These are phyloP conservation scores for Capronia epimyces DNA, from an alignment of 2,329 filamentous ascomycete species.

Conservation along the genomic window DNA sequence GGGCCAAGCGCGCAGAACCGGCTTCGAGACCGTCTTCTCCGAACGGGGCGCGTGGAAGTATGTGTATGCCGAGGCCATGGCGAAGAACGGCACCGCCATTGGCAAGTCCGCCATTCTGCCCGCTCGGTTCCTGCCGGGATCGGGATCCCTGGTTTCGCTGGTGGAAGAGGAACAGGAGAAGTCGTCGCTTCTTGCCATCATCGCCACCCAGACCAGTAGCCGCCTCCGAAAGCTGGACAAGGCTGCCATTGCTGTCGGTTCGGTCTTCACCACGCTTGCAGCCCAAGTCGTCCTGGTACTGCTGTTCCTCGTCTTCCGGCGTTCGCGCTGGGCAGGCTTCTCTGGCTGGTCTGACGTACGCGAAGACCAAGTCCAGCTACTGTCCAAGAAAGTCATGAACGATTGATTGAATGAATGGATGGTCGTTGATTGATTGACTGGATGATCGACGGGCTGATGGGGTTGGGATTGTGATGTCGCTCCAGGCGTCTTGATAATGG, in stretches of 20 bases:
- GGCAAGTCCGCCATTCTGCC: not conserved
- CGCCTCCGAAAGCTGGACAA: not conserved
- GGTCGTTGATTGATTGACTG: no score
- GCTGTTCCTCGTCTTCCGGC: not conserved
- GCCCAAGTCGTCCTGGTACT: not conserved
- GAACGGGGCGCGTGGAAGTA: constrained; percentile 1
- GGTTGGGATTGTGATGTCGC: no score
- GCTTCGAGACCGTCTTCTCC: constrained; percentile 8
- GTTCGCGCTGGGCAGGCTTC: not conserved
- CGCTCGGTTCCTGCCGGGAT: not conserved
- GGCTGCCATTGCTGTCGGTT: not conserved
- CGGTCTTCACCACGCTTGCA: not conserved
- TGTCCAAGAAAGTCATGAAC: not conserved
- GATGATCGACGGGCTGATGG: no score
- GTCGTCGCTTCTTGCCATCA: not conserved
- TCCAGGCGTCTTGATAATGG: no score
- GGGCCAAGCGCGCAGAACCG: not conserved
- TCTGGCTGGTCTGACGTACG: not conserved
- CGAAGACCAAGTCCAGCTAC: not conserved
- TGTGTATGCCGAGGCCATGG: constrained; percentile 3
- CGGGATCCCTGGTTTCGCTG: not conserved
- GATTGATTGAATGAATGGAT: no score
- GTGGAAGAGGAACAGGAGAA: not conserved
- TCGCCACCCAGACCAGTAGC: not conserved
- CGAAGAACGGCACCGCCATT: not conserved